Evolutionary conservation across 2,329 filamentous ascomycete genomes (phyloP).

Genomic region (Exophiala bonariae): DNA sequence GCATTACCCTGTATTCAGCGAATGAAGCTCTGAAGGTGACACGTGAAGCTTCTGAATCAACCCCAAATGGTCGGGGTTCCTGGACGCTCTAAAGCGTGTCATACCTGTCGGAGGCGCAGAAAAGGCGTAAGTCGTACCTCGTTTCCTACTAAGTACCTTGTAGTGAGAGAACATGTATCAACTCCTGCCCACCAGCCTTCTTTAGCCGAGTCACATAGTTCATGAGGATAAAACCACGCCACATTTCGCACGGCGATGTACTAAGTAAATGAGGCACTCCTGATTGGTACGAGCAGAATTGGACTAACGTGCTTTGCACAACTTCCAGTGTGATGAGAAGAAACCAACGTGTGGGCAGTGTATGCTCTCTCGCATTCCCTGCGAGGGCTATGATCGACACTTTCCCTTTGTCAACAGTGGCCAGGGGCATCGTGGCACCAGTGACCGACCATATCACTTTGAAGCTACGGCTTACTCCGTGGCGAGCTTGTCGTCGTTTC

Average conservation of each 20-base stretch:
- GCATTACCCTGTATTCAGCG: too few species aligned
- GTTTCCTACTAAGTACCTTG: too few species aligned
- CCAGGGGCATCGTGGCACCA: slow-evolving; percentile 1
- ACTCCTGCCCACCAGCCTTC: too few species aligned
- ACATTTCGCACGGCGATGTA: too few species aligned
- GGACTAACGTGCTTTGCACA: background rate
- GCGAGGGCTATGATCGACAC: slow-evolving; percentile 5
- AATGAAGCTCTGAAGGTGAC: too few species aligned
- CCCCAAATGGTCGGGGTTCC: slow-evolving; percentile 8
- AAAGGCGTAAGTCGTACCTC: slow-evolving; percentile 7
- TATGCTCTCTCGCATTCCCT: slow-evolving; percentile 3
- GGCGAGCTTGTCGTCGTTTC: background rate
- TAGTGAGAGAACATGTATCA: too few species aligned
- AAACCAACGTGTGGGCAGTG: slow-evolving; percentile 8
- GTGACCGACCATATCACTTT: background rate
- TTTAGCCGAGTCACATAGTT: too few species aligned
- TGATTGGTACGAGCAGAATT: background rate
- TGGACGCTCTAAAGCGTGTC: slow-evolving; percentile 9
- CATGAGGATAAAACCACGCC: too few species aligned
- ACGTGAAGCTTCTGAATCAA: background rate
- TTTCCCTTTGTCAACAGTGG: slow-evolving; percentile 7
- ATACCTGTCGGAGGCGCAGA: slow-evolving; percentile 7
- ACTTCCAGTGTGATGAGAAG: slow-evolving; percentile 9
- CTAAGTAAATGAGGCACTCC: background rate
- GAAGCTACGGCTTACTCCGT: background rate